A percentile compares a stretch with the other conserved stretches of the same genome.
These are phyloP conservation scores for Breynia disticha DNA, from an alignment of 441 rosid genomes.

Conservation along the genomic window DNA sequence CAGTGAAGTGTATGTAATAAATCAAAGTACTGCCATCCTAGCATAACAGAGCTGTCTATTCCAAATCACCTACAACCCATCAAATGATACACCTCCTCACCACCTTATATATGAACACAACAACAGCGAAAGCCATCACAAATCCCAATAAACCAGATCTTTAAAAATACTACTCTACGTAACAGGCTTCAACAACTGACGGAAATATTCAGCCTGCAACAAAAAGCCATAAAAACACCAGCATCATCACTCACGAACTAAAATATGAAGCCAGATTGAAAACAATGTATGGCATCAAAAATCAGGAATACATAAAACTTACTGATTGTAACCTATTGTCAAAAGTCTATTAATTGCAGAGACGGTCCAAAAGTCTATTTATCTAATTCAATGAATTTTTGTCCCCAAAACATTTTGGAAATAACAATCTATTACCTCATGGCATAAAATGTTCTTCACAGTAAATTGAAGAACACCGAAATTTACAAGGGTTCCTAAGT, in stretches of 20 bases:
- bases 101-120: conserved; percentile 35
- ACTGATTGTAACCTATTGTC: too few relatives aligned
- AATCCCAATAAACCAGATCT: conserved; percentile 26
- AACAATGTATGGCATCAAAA: background rate
- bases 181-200: conserved; percentile 95
- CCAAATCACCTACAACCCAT: conserved; percentile 31
- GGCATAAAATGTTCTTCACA: too few relatives aligned
- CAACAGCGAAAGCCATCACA: conserved; percentile 33
- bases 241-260: background rate
- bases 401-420: too few relatives aligned
- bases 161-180: conserved; percentile 56
- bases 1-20: conserved; percentile 23
- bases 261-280: background rate
- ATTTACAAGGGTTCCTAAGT: too few relatives aligned
- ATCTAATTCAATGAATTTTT: too few relatives aligned
- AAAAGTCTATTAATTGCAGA: too few relatives aligned
- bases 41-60: conserved; percentile 28
- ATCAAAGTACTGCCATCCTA: conserved; percentile 30
- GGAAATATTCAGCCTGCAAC: conserved; percentile 86
- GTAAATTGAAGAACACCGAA: too few relatives aligned
- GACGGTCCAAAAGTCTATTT: too few relatives aligned
- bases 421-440: too few relatives aligned
- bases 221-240: background rate
- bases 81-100: conserved; percentile 26
- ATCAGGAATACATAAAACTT: background rate